phyloP scores from a whole-genome alignment of 2,329 filamentous ascomycete species.

The Trichoderma atroviride region DNA sequence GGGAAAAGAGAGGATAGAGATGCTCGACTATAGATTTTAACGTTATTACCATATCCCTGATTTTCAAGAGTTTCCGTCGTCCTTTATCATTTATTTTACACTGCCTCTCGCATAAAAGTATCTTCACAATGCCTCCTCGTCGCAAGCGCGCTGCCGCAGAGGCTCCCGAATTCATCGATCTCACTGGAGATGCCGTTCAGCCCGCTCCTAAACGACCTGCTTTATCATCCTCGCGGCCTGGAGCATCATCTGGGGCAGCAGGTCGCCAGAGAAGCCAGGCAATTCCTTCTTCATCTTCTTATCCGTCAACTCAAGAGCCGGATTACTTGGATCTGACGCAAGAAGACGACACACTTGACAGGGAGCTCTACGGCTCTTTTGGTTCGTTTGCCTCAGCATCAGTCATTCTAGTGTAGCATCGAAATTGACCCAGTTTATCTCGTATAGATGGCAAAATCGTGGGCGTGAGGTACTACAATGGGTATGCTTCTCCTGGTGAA shows the following conservation, averaged over 20 bases:
- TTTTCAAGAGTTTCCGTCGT: background rate
- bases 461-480: slow-evolving; percentile 62
- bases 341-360: slow-evolving; percentile 45
- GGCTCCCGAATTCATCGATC: slow-evolving; percentile 43
- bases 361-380: slow-evolving; percentile 53
- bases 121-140: slow-evolving; percentile 26
- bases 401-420: background rate
- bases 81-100: background rate
- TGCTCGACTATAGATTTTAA: background rate
- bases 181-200: slow-evolving; percentile 43
- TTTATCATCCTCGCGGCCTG: slow-evolving; percentile 24
- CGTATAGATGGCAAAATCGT: slow-evolving; percentile 52
- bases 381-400: slow-evolving; percentile 36
- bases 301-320: slow-evolving; percentile 37
- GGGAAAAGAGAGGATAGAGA: background rate
- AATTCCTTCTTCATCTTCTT: slow-evolving; percentile 16
- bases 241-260: slow-evolving; percentile 18
- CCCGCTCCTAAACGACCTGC: slow-evolving; percentile 36
- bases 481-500: slow-evolving; percentile 64
- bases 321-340: slow-evolving; percentile 50
- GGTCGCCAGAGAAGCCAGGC: slow-evolving; percentile 24
- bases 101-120: background rate
- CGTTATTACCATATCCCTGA: background rate
- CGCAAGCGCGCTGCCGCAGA: slow-evolving; percentile 43
- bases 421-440: background rate